A percentile compares a stretch with the other conserved stretches of the same genome.
Evolutionary conservation across 2,329 filamentous ascomycete genomes (phyloP).

Genomic region (Ophiostoma quercus): DNA sequence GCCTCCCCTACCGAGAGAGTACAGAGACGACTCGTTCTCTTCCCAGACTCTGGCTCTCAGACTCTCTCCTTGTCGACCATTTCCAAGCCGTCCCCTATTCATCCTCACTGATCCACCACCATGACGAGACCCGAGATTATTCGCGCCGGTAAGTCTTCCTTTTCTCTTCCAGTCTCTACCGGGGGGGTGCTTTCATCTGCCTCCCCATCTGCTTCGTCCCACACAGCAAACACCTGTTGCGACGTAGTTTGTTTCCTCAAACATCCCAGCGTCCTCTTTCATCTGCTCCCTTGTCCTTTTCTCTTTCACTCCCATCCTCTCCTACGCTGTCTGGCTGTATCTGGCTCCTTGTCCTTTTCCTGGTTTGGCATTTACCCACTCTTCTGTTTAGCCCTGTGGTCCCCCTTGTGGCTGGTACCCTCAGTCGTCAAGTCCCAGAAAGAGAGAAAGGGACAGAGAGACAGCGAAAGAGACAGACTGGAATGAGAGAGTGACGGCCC

Average conservation of each 20-base stretch:
- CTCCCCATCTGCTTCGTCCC: not conserved
- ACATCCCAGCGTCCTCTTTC: slow-evolving; percentile 15
- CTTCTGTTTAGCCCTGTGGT: slow-evolving; percentile 21
- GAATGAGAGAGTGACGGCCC: slow-evolving; percentile 16
- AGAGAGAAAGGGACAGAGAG: not conserved
- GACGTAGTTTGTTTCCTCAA: slow-evolving; percentile 19
- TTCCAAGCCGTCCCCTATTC: slow-evolving; percentile 32
- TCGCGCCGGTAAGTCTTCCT: slow-evolving; percentile 50
- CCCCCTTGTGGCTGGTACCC: slow-evolving; percentile 20
- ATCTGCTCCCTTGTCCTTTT: slow-evolving; percentile 27
- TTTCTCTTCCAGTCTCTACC: not conserved
- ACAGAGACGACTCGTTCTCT: not conserved
- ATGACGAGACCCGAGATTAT: slow-evolving; percentile 58
- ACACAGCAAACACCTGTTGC: slow-evolving; percentile 13
- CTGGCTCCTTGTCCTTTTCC: not conserved
- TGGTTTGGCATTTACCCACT: slow-evolving; percentile 23
- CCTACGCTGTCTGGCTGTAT: not conserved
- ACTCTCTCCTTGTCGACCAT: slow-evolving; percentile 6
- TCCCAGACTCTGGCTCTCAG: not conserved
- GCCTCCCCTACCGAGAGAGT: slow-evolving; percentile 5
- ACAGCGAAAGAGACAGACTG: not conserved
- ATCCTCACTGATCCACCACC: slow-evolving; percentile 35
- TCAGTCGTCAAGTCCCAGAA: slow-evolving; percentile 17
- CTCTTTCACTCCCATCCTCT: slow-evolving; percentile 20
- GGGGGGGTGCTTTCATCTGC: slow-evolving; percentile 8